Conservation (phyloP, 306 rosid genomes). For the Elaeagnus macrophylla region DNA sequence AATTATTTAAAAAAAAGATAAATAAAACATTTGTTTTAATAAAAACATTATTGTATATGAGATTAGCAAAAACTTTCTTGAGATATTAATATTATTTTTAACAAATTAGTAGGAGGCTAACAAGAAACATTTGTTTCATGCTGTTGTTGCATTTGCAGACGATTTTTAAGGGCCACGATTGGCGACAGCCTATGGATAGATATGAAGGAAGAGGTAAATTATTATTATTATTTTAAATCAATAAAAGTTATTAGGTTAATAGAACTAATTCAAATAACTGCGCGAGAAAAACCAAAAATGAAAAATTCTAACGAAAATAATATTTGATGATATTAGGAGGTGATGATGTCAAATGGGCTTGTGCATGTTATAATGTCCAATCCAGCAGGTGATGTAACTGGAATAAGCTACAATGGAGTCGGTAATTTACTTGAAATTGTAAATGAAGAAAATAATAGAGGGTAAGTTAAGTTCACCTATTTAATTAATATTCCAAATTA, state of each 20-base stretch:
- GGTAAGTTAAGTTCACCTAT: neutral
- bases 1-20: too few relatives aligned
- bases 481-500: neutral
- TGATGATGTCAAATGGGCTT: constrained; percentile 9
- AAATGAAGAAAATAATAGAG: constrained; percentile 6
- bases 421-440: constrained; percentile 13
- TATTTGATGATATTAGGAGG: constrained; percentile 1
- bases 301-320: neutral
- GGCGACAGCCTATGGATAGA: constrained; percentile 1
- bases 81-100: neutral
- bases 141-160: constrained; percentile 5
- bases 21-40: too few relatives aligned
- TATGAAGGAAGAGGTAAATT: constrained; percentile 7
- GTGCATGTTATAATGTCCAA: constrained; percentile 10
- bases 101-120: too few relatives aligned
- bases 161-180: constrained; percentile 3
- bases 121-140: too few relatives aligned
- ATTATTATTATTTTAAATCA: neutral
- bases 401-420: constrained; percentile 14
- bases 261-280: too few relatives aligned
- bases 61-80: too few relatives aligned
- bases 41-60: too few relatives aligned
- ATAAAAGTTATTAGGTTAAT: neutral
- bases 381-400: constrained; percentile 19
- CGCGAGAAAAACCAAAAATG: too few relatives aligned